phyloP scores from a whole-genome alignment of 2,329 filamentous ascomycete species.

The Sclerotinia glacialis region DNA sequence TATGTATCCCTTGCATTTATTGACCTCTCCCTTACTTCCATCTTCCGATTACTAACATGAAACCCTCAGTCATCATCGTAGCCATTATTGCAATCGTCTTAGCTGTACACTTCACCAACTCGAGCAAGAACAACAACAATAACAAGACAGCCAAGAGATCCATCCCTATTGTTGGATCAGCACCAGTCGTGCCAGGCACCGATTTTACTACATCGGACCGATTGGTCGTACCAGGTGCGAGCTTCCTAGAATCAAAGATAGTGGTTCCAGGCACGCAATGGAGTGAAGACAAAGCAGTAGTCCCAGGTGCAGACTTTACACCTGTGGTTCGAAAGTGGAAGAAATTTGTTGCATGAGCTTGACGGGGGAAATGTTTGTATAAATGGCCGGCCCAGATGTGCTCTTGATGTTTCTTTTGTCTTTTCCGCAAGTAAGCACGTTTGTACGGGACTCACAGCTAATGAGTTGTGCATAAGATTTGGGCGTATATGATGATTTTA shows the following conservation, averaged over 20 bases:
- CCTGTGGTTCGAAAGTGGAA: slow-evolving; percentile 23
- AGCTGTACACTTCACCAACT: slow-evolving; percentile 48
- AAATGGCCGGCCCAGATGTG: slow-evolving; percentile 11
- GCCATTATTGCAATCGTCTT: slow-evolving; percentile 49
- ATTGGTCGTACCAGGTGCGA: slow-evolving; percentile 26
- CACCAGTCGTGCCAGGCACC: slow-evolving; percentile 24
- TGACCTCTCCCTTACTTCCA: slow-evolving; percentile 3
- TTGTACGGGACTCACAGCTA: neutral
- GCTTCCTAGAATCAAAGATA: slow-evolving; percentile 19
- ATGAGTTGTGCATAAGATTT: slow-evolving; percentile 15
- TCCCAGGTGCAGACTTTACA: slow-evolving; percentile 7
- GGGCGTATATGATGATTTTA: slow-evolving; percentile 13
- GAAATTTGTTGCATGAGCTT: slow-evolving; percentile 28
- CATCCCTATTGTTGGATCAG: slow-evolving; percentile 24
- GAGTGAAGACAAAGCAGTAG: slow-evolving; percentile 19
- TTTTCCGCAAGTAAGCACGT: slow-evolving; percentile 4
- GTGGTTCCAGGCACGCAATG: slow-evolving; percentile 25
- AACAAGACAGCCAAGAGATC: slow-evolving; percentile 28
- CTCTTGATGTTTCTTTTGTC: slow-evolving; percentile 15
- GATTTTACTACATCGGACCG: slow-evolving; percentile 16
- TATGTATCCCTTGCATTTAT: slow-evolving; percentile 35
- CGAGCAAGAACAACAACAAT: slow-evolving; percentile 17
- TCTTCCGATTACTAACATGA: slow-evolving; percentile 24
- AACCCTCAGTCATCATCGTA: slow-evolving; percentile 50
- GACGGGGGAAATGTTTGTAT: slow-evolving; percentile 17